Evolutionary conservation across 345 rosid genomes (phyloP), one percentile per base, ranked within the genome.

Genomic region (Hirschfeldia incana): DNA sequence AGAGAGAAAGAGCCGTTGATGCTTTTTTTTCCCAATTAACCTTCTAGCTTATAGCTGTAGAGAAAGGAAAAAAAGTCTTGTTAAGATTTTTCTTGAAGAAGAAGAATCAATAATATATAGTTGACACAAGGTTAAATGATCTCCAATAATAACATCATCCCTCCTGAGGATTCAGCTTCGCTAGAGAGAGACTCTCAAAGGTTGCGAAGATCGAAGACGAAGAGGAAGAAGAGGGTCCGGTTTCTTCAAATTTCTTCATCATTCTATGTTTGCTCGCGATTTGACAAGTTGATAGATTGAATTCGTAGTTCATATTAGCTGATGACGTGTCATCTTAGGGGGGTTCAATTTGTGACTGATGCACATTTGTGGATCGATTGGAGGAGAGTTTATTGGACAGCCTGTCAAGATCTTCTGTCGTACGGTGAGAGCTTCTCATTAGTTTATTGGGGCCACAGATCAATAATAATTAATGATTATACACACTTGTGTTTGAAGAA

Each of bases 311-410:
- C 21, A 21, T 21, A 21, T 21, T 21, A 21, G 21, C 21, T 0
- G 21, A 21, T 21, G 21, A 21, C 21, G 21, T 21, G 21, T 21
- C 21, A 21, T 21, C 1, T 21, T 21, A 1, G 21, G 21, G 21
- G 21, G 21, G 21, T 21, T 21, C 21, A 21, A 21, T 21, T 21
- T 21, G 21, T 21, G 21, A n/a, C 21, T 21, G 21, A 21, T 21
- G 21, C 21, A 21, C 21, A 21, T 79, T 55, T 74, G 5, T 6
- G 11, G 12, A 66, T 30, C 4, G 8, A 4, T n/a, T 84, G 76
- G 65, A 94, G 98, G 93, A 92, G 63, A 92, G 73, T 94, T 94
- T 83, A 85, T 89, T 59, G 98, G 97, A 13, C 95, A 90, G 81
- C 95, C 95, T 6, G 97, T 92, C 62, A 84, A 91, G 21, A 77